Evolutionary conservation across 352 stramenopile species (phyloP).

Genomic region (Phytophthora sansomeana): DNA sequence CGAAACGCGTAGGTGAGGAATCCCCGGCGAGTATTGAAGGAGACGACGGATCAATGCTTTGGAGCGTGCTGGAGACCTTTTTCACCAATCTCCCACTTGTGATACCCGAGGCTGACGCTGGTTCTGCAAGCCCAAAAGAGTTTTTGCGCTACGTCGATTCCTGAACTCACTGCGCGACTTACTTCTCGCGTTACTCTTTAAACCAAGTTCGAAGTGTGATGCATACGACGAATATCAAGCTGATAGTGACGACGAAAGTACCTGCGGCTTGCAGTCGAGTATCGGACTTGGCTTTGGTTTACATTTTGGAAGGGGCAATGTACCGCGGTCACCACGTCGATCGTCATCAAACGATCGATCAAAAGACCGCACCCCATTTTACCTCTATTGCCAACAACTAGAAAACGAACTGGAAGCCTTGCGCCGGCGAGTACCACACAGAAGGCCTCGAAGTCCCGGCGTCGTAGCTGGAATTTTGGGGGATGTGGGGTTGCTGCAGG

Average conservation of each 20-base stretch:
- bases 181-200: conserved; percentile 63
- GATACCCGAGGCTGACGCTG: conserved; percentile 49
- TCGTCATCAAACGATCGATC: neutral
- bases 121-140: conserved; percentile 45
- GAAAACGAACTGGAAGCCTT: conserved; percentile 64
- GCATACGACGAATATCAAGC: conserved; percentile 18
- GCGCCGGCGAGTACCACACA: conserved; percentile 37
- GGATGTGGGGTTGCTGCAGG: conserved; percentile 61
- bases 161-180: conserved; percentile 62
- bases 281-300: conserved; percentile 38
- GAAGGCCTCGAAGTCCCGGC: conserved; percentile 29
- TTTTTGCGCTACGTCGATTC: conserved; percentile 68
- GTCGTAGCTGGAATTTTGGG: conserved; percentile 32
- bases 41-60: conserved; percentile 48
- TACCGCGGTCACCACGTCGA: neutral
- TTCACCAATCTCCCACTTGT: conserved; percentile 68
- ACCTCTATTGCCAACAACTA: conserved; percentile 71
- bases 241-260: conserved; percentile 32
- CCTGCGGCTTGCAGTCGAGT: conserved; percentile 17
- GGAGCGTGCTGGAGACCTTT: conserved; percentile 71
- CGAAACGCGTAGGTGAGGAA: neutral
- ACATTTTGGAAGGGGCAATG: conserved; percentile 16
- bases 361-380: conserved; percentile 46
- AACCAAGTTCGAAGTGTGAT: conserved; percentile 14
- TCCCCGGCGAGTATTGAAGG: neutral